Percentiles rank a stretch among this genome's conserved stretches.
Evolutionary conservation across 129 eudicot genomes (phyloP).

Genomic region (Oenanthe sinensis): DNA sequence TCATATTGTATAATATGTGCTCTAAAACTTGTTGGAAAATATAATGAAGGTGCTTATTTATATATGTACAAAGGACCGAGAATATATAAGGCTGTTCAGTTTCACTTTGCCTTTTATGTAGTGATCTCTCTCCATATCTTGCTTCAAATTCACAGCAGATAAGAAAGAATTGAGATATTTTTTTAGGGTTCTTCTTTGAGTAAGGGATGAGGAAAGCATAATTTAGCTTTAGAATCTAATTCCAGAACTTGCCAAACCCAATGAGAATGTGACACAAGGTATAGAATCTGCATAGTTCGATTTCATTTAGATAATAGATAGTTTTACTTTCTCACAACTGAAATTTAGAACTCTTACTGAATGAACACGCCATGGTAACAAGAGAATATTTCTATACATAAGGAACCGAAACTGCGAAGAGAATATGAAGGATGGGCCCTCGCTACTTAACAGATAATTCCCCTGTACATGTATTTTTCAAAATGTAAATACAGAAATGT

Average conservation of each 20-base stretch:
- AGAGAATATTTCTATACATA: not conserved
- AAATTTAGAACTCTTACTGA: not conserved
- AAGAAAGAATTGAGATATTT: constrained; percentile 1
- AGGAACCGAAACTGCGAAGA: not conserved
- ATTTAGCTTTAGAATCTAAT: constrained; percentile 11
- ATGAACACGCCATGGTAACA: not conserved
- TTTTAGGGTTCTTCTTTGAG: constrained; percentile 1
- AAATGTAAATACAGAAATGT: no score
- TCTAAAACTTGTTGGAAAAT: not conserved
- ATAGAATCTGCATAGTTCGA: not conserved
- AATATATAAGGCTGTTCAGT: not conserved
- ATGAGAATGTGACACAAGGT: not conserved
- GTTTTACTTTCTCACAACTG: not conserved
- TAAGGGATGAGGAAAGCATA: constrained; percentile 6
- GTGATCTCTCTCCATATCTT: not conserved
- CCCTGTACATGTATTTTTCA: not conserved
- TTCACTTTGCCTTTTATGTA: not conserved
- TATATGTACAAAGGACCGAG: not conserved
- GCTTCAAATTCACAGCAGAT: constrained; percentile 2
- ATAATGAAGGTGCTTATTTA: not conserved
- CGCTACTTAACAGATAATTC: not conserved
- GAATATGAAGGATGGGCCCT: not conserved
- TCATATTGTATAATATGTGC: constrained; percentile 7
- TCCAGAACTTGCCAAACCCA: not conserved
- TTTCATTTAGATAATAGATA: not conserved